Evolutionary conservation across 805 yeast species (phyloP), one percentile per base, ranked within the genome.

Genomic region (Ogataea populi-albae): DNA sequence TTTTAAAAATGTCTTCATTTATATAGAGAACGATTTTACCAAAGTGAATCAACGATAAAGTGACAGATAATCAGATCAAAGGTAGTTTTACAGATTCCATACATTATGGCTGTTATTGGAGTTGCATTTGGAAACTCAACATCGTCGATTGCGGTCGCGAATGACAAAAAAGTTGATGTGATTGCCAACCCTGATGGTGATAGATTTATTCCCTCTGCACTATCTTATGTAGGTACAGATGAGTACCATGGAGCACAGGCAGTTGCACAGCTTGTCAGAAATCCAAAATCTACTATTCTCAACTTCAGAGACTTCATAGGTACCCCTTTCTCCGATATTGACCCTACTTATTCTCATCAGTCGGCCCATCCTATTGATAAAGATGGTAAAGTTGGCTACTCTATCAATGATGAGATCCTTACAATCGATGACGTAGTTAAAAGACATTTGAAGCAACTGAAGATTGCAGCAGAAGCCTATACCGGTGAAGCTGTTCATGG

Each of bases 121-220:
- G 77, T 93, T 61, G 81, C 96, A 27, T 91, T 93, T 64, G 98
- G 98, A 64, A 93, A 93, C 77, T 83, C 95, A 32, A 78, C 95
- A 43, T 84, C 97, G 32, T 86, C 97, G 41, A 88, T 93, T 61
- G 97, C 98, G 32, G 86, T 81, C 55, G 84, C 89, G 49, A 67
- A 74, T 44, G 97, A 91, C 56, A 97, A 96, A 45, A 85, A 83
- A 62, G 93, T 87, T 46, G 97, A 93, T 59, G 95, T 93, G 49
- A 91, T 93, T 62, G 98, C 98, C 50, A 91, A 93, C 78, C 96
- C 94, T 50, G 98, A 93, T 59, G 98, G 98, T 64, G 98, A 93
- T 68, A 86, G 98, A 70, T 76, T 91, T 42, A 93, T 93, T 60
- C 95, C 98, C 44, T 84, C 98, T 19, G 84, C 85, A 41, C 73